These are phyloP conservation scores for Warburgia ugandensis DNA, from an alignment of 164 flowering plant genomes.

Conservation along the genomic window DNA sequence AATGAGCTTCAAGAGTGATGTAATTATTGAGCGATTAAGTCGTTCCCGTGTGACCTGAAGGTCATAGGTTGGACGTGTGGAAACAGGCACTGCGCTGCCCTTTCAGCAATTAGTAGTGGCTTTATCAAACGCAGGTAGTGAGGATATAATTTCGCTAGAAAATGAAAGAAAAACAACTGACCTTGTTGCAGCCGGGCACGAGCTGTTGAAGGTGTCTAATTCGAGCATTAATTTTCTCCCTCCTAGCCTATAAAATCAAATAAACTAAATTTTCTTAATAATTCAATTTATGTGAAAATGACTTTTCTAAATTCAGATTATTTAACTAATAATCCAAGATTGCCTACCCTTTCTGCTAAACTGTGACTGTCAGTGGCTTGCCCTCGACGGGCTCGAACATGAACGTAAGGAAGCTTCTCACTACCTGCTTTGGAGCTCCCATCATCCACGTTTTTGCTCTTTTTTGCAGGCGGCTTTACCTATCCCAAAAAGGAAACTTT, in stretches of 20 bases:
- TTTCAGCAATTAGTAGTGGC: not conserved
- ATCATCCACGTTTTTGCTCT: constrained; percentile 34
- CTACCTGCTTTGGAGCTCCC: constrained; percentile 20
- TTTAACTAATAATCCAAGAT: constrained; percentile 1
- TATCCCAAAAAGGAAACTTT: constrained; percentile 14
- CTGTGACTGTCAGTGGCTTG: constrained; percentile 95
- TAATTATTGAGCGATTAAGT: too few relatives aligned
- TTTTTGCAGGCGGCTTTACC: constrained; percentile 49
- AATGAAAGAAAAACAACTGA: constrained; percentile 17
- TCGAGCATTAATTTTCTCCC: constrained; percentile 91
- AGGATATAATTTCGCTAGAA: too few relatives aligned
- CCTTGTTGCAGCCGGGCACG: constrained; percentile 97
- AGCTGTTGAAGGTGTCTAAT: constrained; percentile 89
- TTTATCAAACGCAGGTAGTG: too few relatives aligned
- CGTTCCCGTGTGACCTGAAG: too few relatives aligned
- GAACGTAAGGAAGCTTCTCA: constrained; percentile 85
- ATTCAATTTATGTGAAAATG: not conserved
- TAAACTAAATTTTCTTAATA: too few relatives aligned
- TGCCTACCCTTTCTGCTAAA: constrained; percentile 94
- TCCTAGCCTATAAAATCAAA: constrained; percentile 76
- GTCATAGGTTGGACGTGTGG: too few relatives aligned
- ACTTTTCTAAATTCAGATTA: not conserved
- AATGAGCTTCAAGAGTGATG: too few relatives aligned
- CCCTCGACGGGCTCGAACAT: constrained; percentile 91
- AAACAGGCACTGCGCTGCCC: too few relatives aligned